Evolutionary conservation across 2,329 filamentous ascomycete species (phyloP).

Genomic region (Paecilomyces dactylethromorphus): DNA sequence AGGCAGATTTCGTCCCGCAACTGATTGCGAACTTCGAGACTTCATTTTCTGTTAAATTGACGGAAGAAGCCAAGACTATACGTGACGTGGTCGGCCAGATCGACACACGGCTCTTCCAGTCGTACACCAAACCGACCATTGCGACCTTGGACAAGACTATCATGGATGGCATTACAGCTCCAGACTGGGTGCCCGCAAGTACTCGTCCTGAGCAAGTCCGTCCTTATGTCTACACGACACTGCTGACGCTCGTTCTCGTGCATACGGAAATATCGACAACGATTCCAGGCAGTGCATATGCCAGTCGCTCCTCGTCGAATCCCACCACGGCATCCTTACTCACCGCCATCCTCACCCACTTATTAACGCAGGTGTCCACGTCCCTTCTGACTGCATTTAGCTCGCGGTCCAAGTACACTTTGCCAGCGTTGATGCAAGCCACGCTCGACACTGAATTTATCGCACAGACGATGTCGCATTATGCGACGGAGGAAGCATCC

Average conservation of each 20-base stretch:
- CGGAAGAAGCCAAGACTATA: slow-evolving; percentile 87
- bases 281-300: slow-evolving; percentile 61
- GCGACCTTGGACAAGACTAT: slow-evolving; percentile 64
- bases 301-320: slow-evolving; percentile 66
- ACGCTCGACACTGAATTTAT: slow-evolving; percentile 97
- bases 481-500: slow-evolving; percentile 74
- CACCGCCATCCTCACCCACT: slow-evolving; percentile 71
- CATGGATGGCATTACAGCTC: slow-evolving; percentile 61
- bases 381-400: slow-evolving; percentile 79
- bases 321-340: slow-evolving; percentile 57
- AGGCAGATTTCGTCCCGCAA: slow-evolving; percentile 73
- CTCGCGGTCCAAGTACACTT: slow-evolving; percentile 59
- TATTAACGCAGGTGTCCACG: slow-evolving; percentile 73
- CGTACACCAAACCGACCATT: slow-evolving; percentile 76
- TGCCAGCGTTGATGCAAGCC: slow-evolving; percentile 87
- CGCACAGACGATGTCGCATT: slow-evolving; percentile 84
- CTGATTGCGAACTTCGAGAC: slow-evolving; percentile 92
- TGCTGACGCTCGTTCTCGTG: slow-evolving; percentile 80
- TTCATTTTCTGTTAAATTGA: slow-evolving; percentile 87
- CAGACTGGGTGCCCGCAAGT: slow-evolving; percentile 62
- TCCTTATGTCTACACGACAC: slow-evolving; percentile 82
- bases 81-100: slow-evolving; percentile 86
- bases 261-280: slow-evolving; percentile 86
- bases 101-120: slow-evolving; percentile 82
- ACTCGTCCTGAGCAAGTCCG: slow-evolving; percentile 64